Evolutionary conservation across 2,329 filamentous ascomycete species (phyloP), one percentile per base, ranked within the genome.

Genomic region (Apiospora arundinis): DNA sequence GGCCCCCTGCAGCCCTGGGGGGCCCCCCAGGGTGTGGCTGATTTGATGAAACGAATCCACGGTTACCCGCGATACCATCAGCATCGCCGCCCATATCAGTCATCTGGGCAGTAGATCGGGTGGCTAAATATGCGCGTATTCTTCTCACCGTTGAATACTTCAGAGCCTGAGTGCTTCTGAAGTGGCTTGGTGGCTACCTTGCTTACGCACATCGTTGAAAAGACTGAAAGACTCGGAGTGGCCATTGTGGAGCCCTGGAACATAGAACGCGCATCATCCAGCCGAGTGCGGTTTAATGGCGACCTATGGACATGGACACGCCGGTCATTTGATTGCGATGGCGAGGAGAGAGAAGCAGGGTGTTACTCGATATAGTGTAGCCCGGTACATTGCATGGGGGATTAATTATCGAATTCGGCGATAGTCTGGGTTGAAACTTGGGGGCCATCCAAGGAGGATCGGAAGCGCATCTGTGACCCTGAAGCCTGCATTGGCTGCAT

Each of bases 51-150:
- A 63, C 56, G 18, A 63, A 23, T 21, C 28, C 32, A 40, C 32
- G 56, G 56, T 63, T 63, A 40, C 56, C 56, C 56, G 32, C 56
- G 56, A 63, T 63, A 63, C 18, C 56, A 63, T 63, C 56, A 40
- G 56, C 56, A 63, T 63, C 56, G 56, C 56, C 56, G 32, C 56
- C 56, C 6, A n/a, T 21, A 40, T 63, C 56, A 63, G 56, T 37
- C 56, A 40, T n/a, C 45, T 2, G 45, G 21, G 6, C 45, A 5
- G 42, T 45, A 45, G 42, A 45, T 45, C 52, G 21, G 52, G 52
- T 60, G 52, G 52, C 52, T 28, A 60, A 60, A 60, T 9, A 18
- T 2, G 25, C 25, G 14, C 18, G 18, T 37, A 37, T 60, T 28
- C 18, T 32, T 11, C 52, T 60, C 28, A 56, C 49, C 52, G n/a